phyloP scores from a whole-genome alignment of 192 early-diverging fungal species.

The Hyaloraphidium curvatum region DNA sequence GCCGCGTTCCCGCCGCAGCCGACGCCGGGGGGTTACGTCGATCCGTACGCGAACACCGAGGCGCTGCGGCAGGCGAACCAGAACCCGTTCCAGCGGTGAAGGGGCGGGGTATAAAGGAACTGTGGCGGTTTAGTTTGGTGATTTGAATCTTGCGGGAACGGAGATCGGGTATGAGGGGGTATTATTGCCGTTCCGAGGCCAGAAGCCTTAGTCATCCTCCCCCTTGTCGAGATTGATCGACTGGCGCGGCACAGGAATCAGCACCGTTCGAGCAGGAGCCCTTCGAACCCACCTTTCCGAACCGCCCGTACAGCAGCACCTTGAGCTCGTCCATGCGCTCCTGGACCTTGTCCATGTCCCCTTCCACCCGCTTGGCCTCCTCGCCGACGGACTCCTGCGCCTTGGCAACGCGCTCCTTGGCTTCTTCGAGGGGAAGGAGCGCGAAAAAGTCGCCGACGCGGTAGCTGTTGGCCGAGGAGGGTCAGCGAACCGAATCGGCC shows the following conservation, averaged over 20 bases:
- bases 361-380: slow-evolving; percentile 39
- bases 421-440: slow-evolving; percentile 44
- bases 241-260: neutral
- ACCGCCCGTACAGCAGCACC: slow-evolving; percentile 67
- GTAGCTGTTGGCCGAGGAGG: slow-evolving; percentile 40
- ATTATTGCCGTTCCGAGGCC: too few relatives aligned
- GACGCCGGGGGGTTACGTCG: too few relatives aligned
- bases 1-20: too few relatives aligned
- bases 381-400: slow-evolving; percentile 35
- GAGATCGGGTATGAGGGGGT: too few relatives aligned
- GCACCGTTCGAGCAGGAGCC: neutral
- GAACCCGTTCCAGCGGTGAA: too few relatives aligned
- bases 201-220: too few relatives aligned
- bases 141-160: too few relatives aligned
- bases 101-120: too few relatives aligned
- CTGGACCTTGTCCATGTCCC: slow-evolving; percentile 37
- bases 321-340: slow-evolving; percentile 75
- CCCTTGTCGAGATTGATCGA: neutral
- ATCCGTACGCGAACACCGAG: too few relatives aligned
- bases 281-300: slow-evolving; percentile 36
- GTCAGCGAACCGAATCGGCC: too few relatives aligned
- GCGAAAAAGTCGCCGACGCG: slow-evolving; percentile 83
- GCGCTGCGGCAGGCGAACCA: too few relatives aligned
- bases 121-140: too few relatives aligned
- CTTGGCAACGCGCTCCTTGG: slow-evolving; percentile 45